Percentiles rank a stretch among this genome's conserved stretches.
These are phyloP conservation scores for Leucogyrophana mollusca DNA, from an alignment of 768 basidiomycete species.

Conservation along the genomic window DNA sequence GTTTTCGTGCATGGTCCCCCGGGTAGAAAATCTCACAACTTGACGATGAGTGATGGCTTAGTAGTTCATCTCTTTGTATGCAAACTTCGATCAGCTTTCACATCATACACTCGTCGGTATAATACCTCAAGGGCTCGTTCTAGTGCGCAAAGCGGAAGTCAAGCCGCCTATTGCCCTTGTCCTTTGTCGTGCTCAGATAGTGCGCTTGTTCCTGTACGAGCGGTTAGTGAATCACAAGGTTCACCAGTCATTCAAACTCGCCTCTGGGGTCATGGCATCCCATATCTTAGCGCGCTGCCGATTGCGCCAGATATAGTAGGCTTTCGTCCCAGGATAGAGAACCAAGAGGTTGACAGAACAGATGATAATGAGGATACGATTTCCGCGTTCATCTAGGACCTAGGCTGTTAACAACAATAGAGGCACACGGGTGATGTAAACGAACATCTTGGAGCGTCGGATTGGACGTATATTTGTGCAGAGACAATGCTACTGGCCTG, in stretches of 20 bases:
- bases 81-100: too few relatives aligned
- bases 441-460: constrained; percentile 57
- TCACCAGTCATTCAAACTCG: constrained; percentile 17
- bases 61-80: too few relatives aligned
- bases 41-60: too few relatives aligned
- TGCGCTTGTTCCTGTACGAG: constrained; percentile 42
- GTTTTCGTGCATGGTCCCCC: too few relatives aligned
- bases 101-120: too few relatives aligned
- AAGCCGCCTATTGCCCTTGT: constrained; percentile 56
- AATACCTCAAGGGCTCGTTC: too few relatives aligned
- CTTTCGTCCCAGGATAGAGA: constrained; percentile 53
- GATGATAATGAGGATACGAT: constrained; percentile 52
- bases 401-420: not conserved
- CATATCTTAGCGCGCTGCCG: constrained; percentile 50
- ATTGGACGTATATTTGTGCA: constrained; percentile 55
- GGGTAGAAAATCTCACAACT: too few relatives aligned
- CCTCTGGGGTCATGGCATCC: constrained; percentile 54
- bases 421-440: not conserved
- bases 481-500: constrained; percentile 45
- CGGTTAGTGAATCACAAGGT: too few relatives aligned
- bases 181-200: constrained; percentile 58
- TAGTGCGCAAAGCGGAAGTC: constrained; percentile 63
- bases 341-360: constrained; percentile 47
- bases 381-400: constrained; percentile 52
- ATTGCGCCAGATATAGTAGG: constrained; percentile 61